Evolutionary conservation across 2,329 filamentous ascomycete genomes (phyloP), one percentile per base, ranked within the genome.

Genomic region (Reticulascus tulasneorum): DNA sequence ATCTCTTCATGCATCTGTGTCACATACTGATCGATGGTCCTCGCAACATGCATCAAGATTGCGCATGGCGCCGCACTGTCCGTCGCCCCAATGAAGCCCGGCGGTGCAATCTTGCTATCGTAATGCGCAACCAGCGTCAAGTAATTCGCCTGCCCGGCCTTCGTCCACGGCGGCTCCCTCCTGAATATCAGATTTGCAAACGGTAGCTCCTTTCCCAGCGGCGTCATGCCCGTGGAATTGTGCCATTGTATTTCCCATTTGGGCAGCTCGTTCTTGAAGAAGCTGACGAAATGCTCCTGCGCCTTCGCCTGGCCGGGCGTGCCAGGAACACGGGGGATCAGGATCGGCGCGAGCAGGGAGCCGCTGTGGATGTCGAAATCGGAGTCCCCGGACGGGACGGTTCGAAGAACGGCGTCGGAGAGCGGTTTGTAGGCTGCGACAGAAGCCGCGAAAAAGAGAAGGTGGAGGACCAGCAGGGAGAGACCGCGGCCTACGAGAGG

Each of bases 21-120:
- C 55, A 93, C 56, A 10, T 82, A 84, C 8, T 64, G 68, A 53
- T 94, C 86, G 18, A 94, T 71, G 41, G 72, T 79, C 42, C 79
- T 69, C 41, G 86, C 83, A 9, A 82, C 77, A 59, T 91, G 83
- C 75, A 94, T 74, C 40, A 94, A 69, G 66, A 94, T 87, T 0
- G 87, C 88, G 57, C 86, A 93, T 13, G 88, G 86, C 9, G 79
- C 88, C 1, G 88, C 87, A 46, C 84, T 88, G 55, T 94, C 88
- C 11, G 79, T 91, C 1, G 87, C 88, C 2, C 88, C 88, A 32
- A 94, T 84, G 53, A 93, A 94, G 1, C 83, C 86, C 32, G 77
- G 56, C 0, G 86, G 86, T 12, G 67, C 67, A 29, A 82, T 67
- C 62, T 88, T 88, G 56, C 78, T 85, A 52, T 94, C 87, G 56